These are phyloP conservation scores for Brassica carinata DNA, from an alignment of 345 rosid genomes.

Conservation along the genomic window DNA sequence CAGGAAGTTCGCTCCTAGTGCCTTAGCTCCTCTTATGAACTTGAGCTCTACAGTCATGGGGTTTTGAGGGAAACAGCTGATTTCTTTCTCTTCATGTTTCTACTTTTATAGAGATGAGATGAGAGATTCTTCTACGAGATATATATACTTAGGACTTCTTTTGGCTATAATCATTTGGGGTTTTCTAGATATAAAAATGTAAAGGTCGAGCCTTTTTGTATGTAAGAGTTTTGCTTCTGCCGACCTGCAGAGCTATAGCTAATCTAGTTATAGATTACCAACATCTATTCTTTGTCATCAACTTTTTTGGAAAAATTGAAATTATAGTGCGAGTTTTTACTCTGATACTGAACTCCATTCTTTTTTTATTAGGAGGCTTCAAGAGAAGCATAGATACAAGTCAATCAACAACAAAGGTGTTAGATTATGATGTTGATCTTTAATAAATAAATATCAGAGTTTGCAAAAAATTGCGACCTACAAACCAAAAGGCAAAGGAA, in stretches of 20 bases:
- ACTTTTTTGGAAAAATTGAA: not conserved
- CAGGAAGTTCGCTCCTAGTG: conserved; percentile 75
- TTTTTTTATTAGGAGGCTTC: not conserved
- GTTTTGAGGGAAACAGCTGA: conserved; percentile 46
- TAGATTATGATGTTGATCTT: conserved; percentile 9
- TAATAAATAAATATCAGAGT: conserved; percentile 12
- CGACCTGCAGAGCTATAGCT: conserved; percentile 13
- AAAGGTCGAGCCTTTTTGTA: not conserved
- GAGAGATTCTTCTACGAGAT: conserved; percentile 35
- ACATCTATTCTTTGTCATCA: not conserved
- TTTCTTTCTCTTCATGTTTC: too few species aligned
- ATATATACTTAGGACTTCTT: conserved; percentile 35
- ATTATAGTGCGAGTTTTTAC: not conserved
- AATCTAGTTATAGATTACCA: conserved; percentile 30
- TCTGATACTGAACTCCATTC: not conserved
- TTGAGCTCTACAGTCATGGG: conserved; percentile 66
- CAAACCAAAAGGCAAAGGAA: conserved; percentile 3
- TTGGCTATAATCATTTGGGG: conserved; percentile 23
- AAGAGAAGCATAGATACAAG: not conserved
- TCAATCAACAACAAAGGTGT: not conserved
- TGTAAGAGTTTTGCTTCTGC: not conserved
- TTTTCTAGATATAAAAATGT: too few species aligned
- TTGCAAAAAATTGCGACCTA: conserved; percentile 22
- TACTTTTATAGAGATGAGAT: too few species aligned
- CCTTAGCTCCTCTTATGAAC: conserved; percentile 71